Percentiles rank a stretch among this genome's conserved stretches.
Conservation (phyloP, 78 protist genomes). For the Dictyostelium capitatum region DNA sequence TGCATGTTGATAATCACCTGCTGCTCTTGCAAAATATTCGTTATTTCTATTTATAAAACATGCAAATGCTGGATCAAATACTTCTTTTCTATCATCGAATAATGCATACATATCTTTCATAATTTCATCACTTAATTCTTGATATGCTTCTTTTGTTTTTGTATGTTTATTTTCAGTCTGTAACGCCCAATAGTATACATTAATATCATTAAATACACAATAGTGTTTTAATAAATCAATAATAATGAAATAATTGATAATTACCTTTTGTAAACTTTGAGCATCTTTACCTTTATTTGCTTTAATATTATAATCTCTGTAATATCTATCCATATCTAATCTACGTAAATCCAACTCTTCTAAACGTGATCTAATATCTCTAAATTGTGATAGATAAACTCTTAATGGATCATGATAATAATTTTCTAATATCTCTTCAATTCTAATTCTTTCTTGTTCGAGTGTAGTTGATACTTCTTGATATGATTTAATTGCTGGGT, state of each 20-base stretch:
- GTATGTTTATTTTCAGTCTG: constrained; percentile 64
- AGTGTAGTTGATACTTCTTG: constrained; percentile 21
- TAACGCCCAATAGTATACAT: too few species aligned
- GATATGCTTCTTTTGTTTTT: constrained; percentile 70
- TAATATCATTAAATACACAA: too few species aligned
- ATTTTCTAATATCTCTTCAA: constrained; percentile 43
- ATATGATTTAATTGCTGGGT: constrained; percentile 48
- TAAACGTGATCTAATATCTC: constrained; percentile 56
- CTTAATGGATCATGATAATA: constrained; percentile 77
- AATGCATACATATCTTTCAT: constrained; percentile 55
- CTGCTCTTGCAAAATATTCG: constrained; percentile 18
- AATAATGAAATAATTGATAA: neutral
- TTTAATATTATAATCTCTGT: constrained; percentile 63
- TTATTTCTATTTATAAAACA: constrained; percentile 43
- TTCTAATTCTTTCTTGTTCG: constrained; percentile 43
- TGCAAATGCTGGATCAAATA: constrained; percentile 74
- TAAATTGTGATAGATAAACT: constrained; percentile 61
- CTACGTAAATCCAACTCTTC: constrained; percentile 60
- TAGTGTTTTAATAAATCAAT: too few species aligned
- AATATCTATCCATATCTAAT: constrained; percentile 78
- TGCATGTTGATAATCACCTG: neutral
- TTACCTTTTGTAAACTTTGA: constrained; percentile 44
- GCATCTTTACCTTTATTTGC: constrained; percentile 84
- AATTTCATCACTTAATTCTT: constrained; percentile 46
- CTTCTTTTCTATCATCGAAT: constrained; percentile 50